These are phyloP conservation scores for Filobasidium uniguttulatum DNA, from an alignment of 1,284 basidiomycete genomes.

Conservation along the genomic window DNA sequence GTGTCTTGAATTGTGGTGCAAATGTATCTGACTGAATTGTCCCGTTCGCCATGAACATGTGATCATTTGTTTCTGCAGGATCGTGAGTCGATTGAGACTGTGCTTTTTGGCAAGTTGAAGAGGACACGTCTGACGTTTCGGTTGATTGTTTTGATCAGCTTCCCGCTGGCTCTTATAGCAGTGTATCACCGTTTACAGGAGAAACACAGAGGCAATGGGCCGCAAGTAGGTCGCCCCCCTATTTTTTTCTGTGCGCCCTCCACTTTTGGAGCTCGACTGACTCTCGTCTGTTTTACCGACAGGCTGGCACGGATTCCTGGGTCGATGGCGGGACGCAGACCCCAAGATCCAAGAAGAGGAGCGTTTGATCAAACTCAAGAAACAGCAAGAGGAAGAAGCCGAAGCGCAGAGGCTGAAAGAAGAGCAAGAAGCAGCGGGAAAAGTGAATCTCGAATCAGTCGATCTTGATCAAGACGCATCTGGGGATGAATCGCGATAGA, in stretches of 20 bases:
- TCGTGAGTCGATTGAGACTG: background rate
- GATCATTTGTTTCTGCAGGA: background rate
- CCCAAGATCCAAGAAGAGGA: slow-evolving; percentile 22
- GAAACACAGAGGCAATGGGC: slow-evolving; percentile 23
- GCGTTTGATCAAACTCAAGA: slow-evolving; percentile 21
- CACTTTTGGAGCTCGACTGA: background rate
- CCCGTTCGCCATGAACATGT: background rate
- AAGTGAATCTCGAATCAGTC: background rate
- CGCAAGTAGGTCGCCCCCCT: slow-evolving; percentile 11
- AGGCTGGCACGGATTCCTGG: slow-evolving; percentile 25
- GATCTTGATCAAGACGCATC: too few species aligned
- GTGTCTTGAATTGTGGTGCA: background rate
- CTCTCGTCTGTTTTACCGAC: background rate
- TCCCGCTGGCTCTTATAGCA: slow-evolving; percentile 24
- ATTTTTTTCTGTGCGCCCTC: background rate
- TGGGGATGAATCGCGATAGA: too few species aligned
- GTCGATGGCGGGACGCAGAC: slow-evolving; percentile 23
- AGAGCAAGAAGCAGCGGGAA: slow-evolving; percentile 9
- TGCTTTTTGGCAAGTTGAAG: background rate
- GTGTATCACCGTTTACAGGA: slow-evolving; percentile 20
- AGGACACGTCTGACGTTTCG: background rate
- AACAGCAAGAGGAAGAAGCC: slow-evolving; percentile 18
- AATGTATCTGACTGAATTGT: background rate
- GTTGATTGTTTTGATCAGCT: slow-evolving; percentile 13
- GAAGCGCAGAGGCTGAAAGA: slow-evolving; percentile 9